A percentile compares a stretch with the other conserved stretches of the same genome.
phyloP scores from a whole-genome alignment of 257 asterid species.

The Forsythia suspensa region DNA sequence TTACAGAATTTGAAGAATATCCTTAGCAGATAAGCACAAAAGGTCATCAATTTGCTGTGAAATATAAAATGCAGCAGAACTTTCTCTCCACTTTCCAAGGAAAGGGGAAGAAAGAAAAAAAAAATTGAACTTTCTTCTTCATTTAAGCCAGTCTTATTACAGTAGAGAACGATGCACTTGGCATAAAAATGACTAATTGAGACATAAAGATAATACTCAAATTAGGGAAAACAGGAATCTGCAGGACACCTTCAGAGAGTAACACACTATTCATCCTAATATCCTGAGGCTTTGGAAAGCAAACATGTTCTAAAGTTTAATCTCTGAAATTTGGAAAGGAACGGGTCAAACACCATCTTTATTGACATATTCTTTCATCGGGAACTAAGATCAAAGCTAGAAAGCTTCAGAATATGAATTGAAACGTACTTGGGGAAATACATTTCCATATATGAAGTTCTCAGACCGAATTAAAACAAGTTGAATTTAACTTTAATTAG shows the following conservation, averaged over 20 bases:
- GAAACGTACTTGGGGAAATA: neutral
- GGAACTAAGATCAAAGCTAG: neutral
- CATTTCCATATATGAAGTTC: slow-evolving; percentile 6
- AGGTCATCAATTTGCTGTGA: neutral
- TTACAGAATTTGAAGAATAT: neutral
- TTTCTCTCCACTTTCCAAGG: neutral
- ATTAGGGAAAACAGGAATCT: neutral
- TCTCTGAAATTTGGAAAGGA: neutral
- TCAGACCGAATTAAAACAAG: neutral
- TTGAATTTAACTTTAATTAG: neutral
- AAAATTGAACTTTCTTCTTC: slow-evolving; percentile 3
- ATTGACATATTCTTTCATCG: neutral
- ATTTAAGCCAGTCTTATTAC: neutral
- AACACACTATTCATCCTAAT: neutral
- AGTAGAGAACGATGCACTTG: no score
- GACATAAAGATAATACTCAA: neutral
- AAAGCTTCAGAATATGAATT: neutral
- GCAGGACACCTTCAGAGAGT: neutral
- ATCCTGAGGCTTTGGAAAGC: slow-evolving; percentile 2
- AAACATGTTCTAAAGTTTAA: neutral
- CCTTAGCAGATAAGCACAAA: neutral
- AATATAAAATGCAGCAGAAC: neutral
- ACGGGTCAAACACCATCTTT: neutral
- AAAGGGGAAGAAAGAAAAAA: neutral
- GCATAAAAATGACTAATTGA: neutral